A percentile compares a stretch with the other conserved stretches of the same genome.
Evolutionary conservation across 768 basidiomycete species (phyloP).

Genomic region (Phaeotremella skinneri): DNA sequence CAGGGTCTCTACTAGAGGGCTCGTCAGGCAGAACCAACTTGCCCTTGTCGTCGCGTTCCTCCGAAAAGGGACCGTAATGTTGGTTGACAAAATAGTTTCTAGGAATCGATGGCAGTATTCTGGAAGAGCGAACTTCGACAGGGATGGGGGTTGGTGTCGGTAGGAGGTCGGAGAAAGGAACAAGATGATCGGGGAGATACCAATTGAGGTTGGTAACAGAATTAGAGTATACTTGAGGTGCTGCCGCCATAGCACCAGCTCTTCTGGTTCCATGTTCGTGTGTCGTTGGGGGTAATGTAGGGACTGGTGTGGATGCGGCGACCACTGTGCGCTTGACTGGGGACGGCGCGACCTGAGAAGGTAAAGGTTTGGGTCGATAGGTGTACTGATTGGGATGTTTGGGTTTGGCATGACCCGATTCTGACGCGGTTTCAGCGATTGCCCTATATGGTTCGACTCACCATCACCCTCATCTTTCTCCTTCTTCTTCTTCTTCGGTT

Average conservation of each 20-base stretch:
- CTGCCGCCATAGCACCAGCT: constrained; percentile 35
- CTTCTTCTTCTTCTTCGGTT: constrained; percentile 60
- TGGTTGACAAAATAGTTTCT: constrained; percentile 41
- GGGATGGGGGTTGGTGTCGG: constrained; percentile 65
- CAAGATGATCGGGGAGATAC: constrained; percentile 89
- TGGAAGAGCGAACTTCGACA: constrained; percentile 51
- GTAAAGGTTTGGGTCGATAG: constrained; percentile 51
- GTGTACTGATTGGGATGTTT: constrained; percentile 59
- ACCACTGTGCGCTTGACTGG: constrained; percentile 21
- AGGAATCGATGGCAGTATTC: constrained; percentile 24
- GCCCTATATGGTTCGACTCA: background rate
- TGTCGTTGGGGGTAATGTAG: constrained; percentile 27
- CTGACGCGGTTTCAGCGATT: background rate
- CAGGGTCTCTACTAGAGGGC: constrained; percentile 22
- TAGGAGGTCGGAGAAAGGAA: constrained; percentile 78
- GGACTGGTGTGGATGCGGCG: constrained; percentile 26
- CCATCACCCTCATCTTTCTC: constrained; percentile 2
- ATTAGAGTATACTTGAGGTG: constrained; percentile 21
- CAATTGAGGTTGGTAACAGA: constrained; percentile 55
- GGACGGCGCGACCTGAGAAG: constrained; percentile 19
- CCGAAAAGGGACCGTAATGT: constrained; percentile 39
- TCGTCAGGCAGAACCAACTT: constrained; percentile 32
- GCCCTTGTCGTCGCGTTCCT: constrained; percentile 33
- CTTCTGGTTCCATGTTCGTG: constrained; percentile 47
- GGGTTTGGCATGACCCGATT: constrained; percentile 18